phyloP scores from a whole-genome alignment of 139 green algal genomes.

The Chlorella ohadii region DNA sequence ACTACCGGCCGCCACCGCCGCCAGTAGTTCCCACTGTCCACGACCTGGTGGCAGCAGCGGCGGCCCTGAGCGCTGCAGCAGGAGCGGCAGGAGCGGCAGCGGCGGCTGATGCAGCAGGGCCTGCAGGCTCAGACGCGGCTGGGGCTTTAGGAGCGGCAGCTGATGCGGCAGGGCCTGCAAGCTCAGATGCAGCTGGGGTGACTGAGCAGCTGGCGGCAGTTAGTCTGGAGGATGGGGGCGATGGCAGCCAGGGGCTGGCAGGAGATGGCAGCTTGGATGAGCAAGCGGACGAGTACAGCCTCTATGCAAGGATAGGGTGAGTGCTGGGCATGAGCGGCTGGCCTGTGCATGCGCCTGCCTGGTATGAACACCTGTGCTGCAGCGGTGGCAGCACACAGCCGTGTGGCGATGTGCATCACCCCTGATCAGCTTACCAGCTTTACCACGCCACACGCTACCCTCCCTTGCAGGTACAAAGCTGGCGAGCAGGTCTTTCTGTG shows the following conservation, averaged over 20 bases:
- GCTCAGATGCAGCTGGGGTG: neutral
- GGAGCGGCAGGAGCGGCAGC: neutral
- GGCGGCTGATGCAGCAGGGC: no score
- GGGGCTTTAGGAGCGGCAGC: neutral
- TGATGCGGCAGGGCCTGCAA: no score
- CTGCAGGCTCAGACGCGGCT: neutral
- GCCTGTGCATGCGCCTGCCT: no score
- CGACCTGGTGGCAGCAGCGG: neutral
- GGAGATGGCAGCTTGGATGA: slow-evolving; percentile 66
- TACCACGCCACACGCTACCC: no score
- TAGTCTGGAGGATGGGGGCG: neutral
- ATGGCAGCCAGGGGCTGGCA: slow-evolving; percentile 31
- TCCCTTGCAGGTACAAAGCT: slow-evolving; percentile 37
- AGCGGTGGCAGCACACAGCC: no score
- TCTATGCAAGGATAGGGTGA: slow-evolving; percentile 32
- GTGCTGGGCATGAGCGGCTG: no score
- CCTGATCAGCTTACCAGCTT: no score
- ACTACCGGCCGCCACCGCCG: slow-evolving; percentile 78
- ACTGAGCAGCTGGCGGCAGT: neutral
- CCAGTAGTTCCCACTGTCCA: slow-evolving; percentile 48
- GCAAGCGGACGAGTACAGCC: slow-evolving; percentile 38
- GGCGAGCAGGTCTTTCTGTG: slow-evolving; percentile 86
- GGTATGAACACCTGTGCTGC: no score
- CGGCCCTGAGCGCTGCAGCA: neutral
- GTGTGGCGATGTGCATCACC: no score